Conservation (phyloP, 1,284 basidiomycete genomes). For the Irpex sp. region DNA sequence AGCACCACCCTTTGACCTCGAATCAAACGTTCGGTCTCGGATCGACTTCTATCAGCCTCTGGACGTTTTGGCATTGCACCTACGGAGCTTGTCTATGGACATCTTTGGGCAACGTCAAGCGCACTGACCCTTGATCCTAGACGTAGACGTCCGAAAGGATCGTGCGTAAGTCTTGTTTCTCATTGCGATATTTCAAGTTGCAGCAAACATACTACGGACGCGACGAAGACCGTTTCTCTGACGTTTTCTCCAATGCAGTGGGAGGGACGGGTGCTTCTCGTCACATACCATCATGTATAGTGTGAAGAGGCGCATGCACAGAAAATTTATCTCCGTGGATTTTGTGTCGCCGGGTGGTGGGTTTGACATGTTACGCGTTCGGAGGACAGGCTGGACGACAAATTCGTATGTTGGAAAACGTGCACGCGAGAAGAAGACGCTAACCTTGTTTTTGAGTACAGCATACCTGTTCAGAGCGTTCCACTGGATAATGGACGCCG, state of each 20-base stretch:
- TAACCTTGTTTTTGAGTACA: too few relatives aligned
- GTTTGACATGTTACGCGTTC: not conserved
- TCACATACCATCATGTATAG: too few relatives aligned
- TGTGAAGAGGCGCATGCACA: not conserved
- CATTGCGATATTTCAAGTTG: not conserved
- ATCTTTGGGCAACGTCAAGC: not conserved
- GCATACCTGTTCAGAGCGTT: too few relatives aligned
- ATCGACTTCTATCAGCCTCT: too few relatives aligned
- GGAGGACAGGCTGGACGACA: not conserved
- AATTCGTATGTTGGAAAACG: too few relatives aligned
- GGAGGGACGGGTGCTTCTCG: not conserved
- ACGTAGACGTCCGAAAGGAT: not conserved
- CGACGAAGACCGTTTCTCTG: not conserved
- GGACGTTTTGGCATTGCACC: not conserved
- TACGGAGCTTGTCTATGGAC: not conserved
- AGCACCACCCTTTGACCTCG: not conserved
- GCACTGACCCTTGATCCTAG: not conserved
- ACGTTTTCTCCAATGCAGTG: not conserved
- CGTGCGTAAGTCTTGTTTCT: not conserved
- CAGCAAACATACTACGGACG: not conserved
- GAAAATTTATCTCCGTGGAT: not conserved
- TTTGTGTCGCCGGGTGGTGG: not conserved
- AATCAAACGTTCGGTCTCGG: not conserved
- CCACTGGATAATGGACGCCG: too few relatives aligned
- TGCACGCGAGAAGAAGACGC: too few relatives aligned